These are phyloP conservation scores for Aspergillus asperescens DNA, from an alignment of 495 filamentous ascomycete genomes.

Conservation along the genomic window DNA sequence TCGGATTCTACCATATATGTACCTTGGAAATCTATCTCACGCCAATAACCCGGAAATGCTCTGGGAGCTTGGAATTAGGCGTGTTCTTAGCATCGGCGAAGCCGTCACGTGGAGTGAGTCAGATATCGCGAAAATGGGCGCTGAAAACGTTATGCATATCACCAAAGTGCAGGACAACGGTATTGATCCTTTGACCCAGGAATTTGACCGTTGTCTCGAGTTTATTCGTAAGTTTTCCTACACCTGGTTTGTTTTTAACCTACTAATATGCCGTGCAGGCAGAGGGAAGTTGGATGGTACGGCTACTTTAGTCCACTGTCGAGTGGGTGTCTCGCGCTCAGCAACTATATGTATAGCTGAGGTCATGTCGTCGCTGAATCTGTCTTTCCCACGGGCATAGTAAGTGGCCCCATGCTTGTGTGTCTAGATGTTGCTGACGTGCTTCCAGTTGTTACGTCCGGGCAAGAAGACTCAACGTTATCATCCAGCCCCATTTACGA, in stretches of 20 bases:
- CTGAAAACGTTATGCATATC: slow-evolving; percentile 70
- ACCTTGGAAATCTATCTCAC: slow-evolving; percentile 85
- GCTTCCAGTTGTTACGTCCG: slow-evolving; percentile 75
- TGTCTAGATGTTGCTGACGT: slow-evolving; percentile 10
- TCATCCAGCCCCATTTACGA: slow-evolving; percentile 65
- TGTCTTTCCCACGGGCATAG: slow-evolving; percentile 92
- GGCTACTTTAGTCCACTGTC: slow-evolving; percentile 93
- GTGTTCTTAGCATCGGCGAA: slow-evolving; percentile 93
- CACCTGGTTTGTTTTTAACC: background rate
- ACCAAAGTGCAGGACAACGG: slow-evolving; percentile 92
- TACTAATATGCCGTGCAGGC: slow-evolving; percentile 43
- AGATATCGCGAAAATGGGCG: slow-evolving; percentile 61
- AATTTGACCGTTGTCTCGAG: slow-evolving; percentile 79
- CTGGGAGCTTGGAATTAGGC: slow-evolving; percentile 70
- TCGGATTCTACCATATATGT: slow-evolving; percentile 88
- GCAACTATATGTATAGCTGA: slow-evolving; percentile 98
- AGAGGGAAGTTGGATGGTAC: slow-evolving; percentile 66
- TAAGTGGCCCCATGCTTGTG: slow-evolving; percentile 31
- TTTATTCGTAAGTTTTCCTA: slow-evolving; percentile 72
- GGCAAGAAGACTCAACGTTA: slow-evolving; percentile 76
- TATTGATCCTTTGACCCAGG: slow-evolving; percentile 81
- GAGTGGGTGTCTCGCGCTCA: slow-evolving; percentile 89
- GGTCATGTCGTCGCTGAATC: slow-evolving; percentile 73
- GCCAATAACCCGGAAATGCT: slow-evolving; percentile 89
- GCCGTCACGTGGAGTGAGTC: slow-evolving; percentile 69